Percentiles rank a stretch among this genome's conserved stretches.
phyloP scores from a whole-genome alignment of 768 basidiomycete species.

The Calvatia gigantea region DNA sequence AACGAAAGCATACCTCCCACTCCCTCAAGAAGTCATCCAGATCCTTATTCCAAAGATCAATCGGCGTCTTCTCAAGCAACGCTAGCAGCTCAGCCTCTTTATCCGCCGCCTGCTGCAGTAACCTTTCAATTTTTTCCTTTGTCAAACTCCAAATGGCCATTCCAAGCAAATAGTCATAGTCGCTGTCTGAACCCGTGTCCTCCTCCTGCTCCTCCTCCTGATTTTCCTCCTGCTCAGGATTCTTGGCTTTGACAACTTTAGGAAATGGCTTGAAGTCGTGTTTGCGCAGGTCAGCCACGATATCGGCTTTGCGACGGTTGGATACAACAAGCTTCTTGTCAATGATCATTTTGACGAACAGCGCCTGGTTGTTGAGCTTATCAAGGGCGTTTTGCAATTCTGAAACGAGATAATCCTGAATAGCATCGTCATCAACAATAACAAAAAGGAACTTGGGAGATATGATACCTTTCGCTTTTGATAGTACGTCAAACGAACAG shows the following conservation, averaged over 20 bases:
- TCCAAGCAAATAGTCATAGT: constrained; percentile 91
- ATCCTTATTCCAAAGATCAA: constrained; percentile 87
- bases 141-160: constrained; percentile 98
- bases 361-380: constrained; percentile 88
- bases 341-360: constrained; percentile 96
- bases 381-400: constrained; percentile 82
- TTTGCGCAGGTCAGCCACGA: constrained; percentile 79
- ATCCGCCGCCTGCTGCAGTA: constrained; percentile 72
- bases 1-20: constrained; percentile 83
- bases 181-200: constrained; percentile 36
- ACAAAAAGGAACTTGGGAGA: not conserved
- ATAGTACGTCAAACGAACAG: constrained; percentile 83
- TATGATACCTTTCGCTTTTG: constrained; percentile 87
- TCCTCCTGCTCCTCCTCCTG: constrained; percentile 54
- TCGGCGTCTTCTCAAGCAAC: constrained; percentile 75
- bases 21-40: constrained; percentile 77
- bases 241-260: constrained; percentile 67
- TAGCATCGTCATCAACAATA: constrained; percentile 12
- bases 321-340: constrained; percentile 77
- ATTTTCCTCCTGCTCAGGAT: constrained; percentile 44
- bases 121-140: constrained; percentile 89
- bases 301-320: constrained; percentile 84
- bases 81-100: constrained; percentile 80
- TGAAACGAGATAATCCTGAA: constrained; percentile 78
- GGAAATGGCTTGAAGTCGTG: constrained; percentile 91